phyloP scores from a whole-genome alignment of 345 rosid species.

The Anacardium occidentale region DNA sequence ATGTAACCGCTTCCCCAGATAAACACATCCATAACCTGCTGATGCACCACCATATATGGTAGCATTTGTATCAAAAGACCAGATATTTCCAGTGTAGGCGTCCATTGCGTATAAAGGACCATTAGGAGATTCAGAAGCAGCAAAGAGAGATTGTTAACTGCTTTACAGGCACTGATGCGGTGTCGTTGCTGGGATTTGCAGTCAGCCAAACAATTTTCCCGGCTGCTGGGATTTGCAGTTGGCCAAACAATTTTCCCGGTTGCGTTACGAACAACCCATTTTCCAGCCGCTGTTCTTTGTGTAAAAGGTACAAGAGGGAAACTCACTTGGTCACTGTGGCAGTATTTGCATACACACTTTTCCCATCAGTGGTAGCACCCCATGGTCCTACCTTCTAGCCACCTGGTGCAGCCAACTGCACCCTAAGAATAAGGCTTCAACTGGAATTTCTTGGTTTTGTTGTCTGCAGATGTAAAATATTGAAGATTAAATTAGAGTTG shows the following conservation, averaged over 20 bases:
- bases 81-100: conserved; percentile 33
- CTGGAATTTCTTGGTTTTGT: background rate
- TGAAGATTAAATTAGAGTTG: background rate
- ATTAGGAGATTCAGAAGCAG: conserved; percentile 40
- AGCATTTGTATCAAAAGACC: conserved; percentile 44
- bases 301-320: conserved; percentile 40
- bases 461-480: background rate
- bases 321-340: conserved; percentile 28
- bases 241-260: conserved; percentile 40
- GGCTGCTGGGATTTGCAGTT: conserved; percentile 45
- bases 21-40: conserved; percentile 42
- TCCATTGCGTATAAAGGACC: conserved; percentile 48
- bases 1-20: conserved; percentile 42
- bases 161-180: conserved; percentile 36
- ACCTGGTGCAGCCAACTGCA: conserved; percentile 43
- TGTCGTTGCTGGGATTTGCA: conserved; percentile 46
- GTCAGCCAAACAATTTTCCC: conserved; percentile 40
- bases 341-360: conserved; percentile 38
- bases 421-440: background rate
- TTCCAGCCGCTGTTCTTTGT: conserved; percentile 43
- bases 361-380: conserved; percentile 46
- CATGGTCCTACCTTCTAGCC: conserved; percentile 34
- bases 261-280: conserved; percentile 45
- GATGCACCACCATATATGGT: conserved; percentile 43
- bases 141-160: conserved; percentile 36